Conservation (phyloP, 148 eudicot species). For the Fallopia convolvulus region DNA sequence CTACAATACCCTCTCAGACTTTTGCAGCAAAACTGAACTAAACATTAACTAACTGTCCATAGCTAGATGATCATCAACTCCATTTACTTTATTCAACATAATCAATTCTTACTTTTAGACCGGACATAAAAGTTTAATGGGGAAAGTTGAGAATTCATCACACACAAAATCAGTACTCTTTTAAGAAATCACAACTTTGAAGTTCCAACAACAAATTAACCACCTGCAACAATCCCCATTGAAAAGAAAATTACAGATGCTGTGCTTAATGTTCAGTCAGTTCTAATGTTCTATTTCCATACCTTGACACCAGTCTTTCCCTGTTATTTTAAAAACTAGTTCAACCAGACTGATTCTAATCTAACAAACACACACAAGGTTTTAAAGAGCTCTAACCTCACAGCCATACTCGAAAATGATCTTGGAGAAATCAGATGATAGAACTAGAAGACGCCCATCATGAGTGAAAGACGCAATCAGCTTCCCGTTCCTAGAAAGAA, state of each 20-base stretch:
- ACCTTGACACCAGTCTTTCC: neutral
- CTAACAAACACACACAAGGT: neutral
- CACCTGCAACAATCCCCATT: neutral
- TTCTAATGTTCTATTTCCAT: neutral
- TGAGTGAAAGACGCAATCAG: conserved; percentile 76
- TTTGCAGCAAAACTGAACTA: neutral
- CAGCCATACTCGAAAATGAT: conserved; percentile 68
- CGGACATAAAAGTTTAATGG: neutral
- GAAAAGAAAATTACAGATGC: neutral
- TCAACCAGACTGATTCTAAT: neutral
- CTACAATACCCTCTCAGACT: too few species aligned
- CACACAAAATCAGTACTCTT: neutral
- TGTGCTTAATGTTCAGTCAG: neutral
- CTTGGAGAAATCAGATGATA: conserved; percentile 67
- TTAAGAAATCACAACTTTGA: neutral
- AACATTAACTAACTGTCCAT: neutral
- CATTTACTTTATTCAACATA: neutral
- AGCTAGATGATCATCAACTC: neutral
- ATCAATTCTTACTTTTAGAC: neutral
- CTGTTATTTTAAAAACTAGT: neutral
- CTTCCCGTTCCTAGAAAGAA: conserved; percentile 72
- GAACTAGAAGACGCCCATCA: conserved; percentile 84
- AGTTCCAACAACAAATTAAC: neutral
- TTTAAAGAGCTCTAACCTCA: conserved; percentile 52
- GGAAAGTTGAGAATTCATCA: neutral